These are phyloP conservation scores for Dendrocalamus latiflorus DNA, from an alignment of 202 grass and related monocot species.

Conservation along the genomic window DNA sequence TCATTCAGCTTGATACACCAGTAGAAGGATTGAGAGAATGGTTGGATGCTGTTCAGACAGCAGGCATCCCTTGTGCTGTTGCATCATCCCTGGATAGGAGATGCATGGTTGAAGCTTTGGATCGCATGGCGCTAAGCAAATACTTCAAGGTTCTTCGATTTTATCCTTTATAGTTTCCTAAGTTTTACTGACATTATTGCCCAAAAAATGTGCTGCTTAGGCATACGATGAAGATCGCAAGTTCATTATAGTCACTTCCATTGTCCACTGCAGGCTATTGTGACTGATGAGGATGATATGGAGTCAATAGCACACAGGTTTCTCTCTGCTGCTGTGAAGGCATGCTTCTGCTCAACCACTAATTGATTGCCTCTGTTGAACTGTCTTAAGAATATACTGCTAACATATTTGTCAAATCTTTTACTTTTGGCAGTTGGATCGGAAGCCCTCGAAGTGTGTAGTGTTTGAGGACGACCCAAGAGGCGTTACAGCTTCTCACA, in stretches of 20 bases:
- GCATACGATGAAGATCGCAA: background rate
- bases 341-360: background rate
- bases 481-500: constrained; percentile 80
- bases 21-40: constrained; percentile 86
- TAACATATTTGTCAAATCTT: background rate
- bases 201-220: background rate
- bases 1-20: constrained; percentile 66
- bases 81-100: constrained; percentile 79
- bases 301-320: constrained; percentile 97
- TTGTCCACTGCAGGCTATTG: constrained; percentile 55
- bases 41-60: constrained; percentile 82
- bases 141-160: constrained; percentile 69
- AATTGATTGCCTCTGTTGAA: background rate
- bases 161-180: background rate
- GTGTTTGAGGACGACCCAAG: constrained; percentile 97
- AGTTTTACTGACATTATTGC: constrained; percentile 9
- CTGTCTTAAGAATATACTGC: background rate
- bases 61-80: constrained; percentile 84
- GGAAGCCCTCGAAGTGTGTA: constrained; percentile 88
- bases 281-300: constrained; percentile 93
- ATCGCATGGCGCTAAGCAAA: constrained; percentile 71
- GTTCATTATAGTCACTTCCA: background rate
- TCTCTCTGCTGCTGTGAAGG: constrained; percentile 93
- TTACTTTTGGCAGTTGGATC: constrained; percentile 57
- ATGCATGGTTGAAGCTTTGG: constrained; percentile 76